Evolutionary conservation across 2,329 filamentous ascomycete species (phyloP).

Genomic region (Diplodia seriata): DNA sequence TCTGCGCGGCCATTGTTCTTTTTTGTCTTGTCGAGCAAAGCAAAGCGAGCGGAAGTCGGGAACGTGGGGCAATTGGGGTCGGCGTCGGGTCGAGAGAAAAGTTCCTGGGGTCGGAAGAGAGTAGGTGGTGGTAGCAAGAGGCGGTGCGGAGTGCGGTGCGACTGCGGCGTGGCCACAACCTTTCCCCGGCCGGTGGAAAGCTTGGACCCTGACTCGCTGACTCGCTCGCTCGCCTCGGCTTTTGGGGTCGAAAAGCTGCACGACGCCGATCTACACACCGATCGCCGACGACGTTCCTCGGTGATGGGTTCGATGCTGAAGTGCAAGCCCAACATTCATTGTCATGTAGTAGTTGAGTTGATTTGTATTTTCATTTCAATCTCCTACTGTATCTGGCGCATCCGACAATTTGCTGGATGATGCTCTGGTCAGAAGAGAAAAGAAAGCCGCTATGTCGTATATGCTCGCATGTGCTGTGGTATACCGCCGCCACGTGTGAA

Average conservation of each 20-base stretch:
- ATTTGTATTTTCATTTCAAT: background rate
- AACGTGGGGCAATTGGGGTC: background rate
- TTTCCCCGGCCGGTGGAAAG: slow-evolving; percentile 10
- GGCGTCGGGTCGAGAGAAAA: background rate
- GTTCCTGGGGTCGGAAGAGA: background rate
- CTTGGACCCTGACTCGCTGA: slow-evolving; percentile 17
- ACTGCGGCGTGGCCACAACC: slow-evolving; percentile 4
- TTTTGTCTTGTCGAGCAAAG: background rate
- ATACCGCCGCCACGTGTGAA: background rate
- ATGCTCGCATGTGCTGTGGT: slow-evolving; percentile 1
- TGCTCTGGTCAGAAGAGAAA: background rate
- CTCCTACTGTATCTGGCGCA: background rate
- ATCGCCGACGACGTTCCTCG: background rate
- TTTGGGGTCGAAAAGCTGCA: background rate
- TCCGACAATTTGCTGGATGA: background rate
- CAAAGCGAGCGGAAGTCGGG: too few relatives aligned
- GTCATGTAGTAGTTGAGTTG: background rate
- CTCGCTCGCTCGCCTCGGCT: background rate
- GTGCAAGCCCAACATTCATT: background rate
- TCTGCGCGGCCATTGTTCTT: background rate
- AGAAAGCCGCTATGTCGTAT: background rate
- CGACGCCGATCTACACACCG: background rate
- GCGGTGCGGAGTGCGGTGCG: slow-evolving; percentile 15
- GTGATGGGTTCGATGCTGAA: background rate
- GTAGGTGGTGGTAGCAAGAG: too few relatives aligned